phyloP scores from a whole-genome alignment of 2,329 filamentous ascomycete species.

The Nigrograna mackinnonii region DNA sequence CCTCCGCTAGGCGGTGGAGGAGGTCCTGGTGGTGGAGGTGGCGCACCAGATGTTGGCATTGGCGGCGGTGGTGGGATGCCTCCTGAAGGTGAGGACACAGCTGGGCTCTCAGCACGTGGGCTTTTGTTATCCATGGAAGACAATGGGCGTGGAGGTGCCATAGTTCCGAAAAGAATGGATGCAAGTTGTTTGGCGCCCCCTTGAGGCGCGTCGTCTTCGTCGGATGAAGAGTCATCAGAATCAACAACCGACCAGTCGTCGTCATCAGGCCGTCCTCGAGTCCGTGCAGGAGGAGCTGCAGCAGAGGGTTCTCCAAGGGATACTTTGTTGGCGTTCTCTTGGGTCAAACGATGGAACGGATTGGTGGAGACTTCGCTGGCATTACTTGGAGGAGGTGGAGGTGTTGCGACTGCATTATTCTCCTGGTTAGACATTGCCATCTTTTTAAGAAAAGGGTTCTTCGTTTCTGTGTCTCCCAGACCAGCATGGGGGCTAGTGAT shows the following conservation, averaged over 20 bases:
- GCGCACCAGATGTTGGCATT: slow-evolving; percentile 48
- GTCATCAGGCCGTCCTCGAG: slow-evolving; percentile 61
- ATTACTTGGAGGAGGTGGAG: slow-evolving; percentile 44
- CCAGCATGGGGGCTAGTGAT: slow-evolving; percentile 52
- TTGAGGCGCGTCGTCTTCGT: slow-evolving; percentile 76
- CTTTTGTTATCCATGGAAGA: slow-evolving; percentile 78
- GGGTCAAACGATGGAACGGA: slow-evolving; percentile 87
- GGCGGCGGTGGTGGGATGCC: slow-evolving; percentile 57
- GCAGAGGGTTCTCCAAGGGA: slow-evolving; percentile 53
- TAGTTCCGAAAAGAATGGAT: slow-evolving; percentile 93
- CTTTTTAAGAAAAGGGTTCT: slow-evolving; percentile 94
- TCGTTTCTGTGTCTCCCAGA: slow-evolving; percentile 74
- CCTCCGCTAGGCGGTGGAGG: slow-evolving; percentile 48
- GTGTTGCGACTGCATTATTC: slow-evolving; percentile 44
- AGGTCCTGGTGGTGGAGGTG: slow-evolving; percentile 52
- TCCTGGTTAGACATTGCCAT: slow-evolving; percentile 71
- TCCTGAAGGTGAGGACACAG: slow-evolving; percentile 44
- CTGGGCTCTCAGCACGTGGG: slow-evolving; percentile 46
- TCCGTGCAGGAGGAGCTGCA: slow-evolving; percentile 54
- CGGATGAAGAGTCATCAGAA: slow-evolving; percentile 70
- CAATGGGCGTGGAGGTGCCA: slow-evolving; percentile 88
- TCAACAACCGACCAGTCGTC: slow-evolving; percentile 85
- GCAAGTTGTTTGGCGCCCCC: slow-evolving; percentile 90
- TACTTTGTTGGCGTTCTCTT: slow-evolving; percentile 59
- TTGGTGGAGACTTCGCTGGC: slow-evolving; percentile 70